Evolutionary conservation across 495 filamentous ascomycete species (phyloP), one percentile per base, ranked within the genome.

Genomic region (Aspergillus carlsbadensis): DNA sequence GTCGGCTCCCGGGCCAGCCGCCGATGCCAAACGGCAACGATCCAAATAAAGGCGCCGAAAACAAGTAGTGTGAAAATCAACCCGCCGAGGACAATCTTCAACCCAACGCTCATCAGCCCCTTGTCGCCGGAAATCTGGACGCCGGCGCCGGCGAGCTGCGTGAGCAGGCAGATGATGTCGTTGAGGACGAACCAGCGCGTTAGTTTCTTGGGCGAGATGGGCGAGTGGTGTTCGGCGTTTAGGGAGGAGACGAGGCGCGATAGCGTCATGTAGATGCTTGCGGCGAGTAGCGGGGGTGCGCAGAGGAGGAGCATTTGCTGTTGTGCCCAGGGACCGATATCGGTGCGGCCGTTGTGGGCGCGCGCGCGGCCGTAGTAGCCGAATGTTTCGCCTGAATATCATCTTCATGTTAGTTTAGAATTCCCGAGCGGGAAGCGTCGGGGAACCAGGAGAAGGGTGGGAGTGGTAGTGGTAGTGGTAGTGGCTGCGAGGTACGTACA

Each of bases 241-340:
- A 81, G 70, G 18, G 78, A 61, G n/a, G 63, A 66, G 34, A 84
- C 78, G 11, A 85, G 54, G 1, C 81, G 74, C 0, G 73, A 80
- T 15, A 86, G 79, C 17, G 77, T 68, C 80, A 84, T 86, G 70
- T 84, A 86, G 21, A 85, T 74, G 0, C 80, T 82, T 2, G 82
- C 82, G 4, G 83, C 75, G 55, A 79, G 70, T 33, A 84, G 66
- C 0, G 78, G 79, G 0, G 68, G 65, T 2, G 77, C 69, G 50
- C 74, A 69, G n/a, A 74, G 65, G 36, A 78, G 70, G 56, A 80
- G 69, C 56, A 80, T 69, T 43, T 74, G 66, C 46, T 80, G 75
- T 8, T 77, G 57, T 0, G 72, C 65, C 68, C 73, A 78, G 8
- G 70, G 65, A 3, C 48, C 42, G 53, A 73, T 66, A 8, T 61